Evolutionary conservation across 2,329 filamentous ascomycete genomes (phyloP), one percentile per base, ranked within the genome.

Genomic region (Colletotrichum chlorophyti): DNA sequence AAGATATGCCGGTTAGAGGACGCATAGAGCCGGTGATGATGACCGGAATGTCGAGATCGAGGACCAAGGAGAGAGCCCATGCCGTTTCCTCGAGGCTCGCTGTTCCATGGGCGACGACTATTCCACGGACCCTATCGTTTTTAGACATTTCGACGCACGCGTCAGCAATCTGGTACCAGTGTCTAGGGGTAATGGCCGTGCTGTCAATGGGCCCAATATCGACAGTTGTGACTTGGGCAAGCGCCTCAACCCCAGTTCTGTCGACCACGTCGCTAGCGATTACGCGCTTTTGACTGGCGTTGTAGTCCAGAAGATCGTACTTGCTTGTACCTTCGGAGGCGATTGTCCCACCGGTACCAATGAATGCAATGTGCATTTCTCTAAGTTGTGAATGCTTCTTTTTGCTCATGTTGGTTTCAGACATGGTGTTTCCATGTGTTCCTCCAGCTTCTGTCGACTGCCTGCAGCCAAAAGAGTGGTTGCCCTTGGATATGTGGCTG

Each of bases 81-180:
- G 48, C 49, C 4, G 54, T 58, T 17, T 58, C 54, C 12, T 58
- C 54, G 4, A 58, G 49, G 26, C 26, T 58, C 10, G 54, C 54
- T 12, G 54, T 58, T 11, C 54, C 54, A 10, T 58, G 54, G 10
- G 40, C 49, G 10, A 58, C 29, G n/a, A 58, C 48, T 2, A 58
- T 53, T 8, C 48, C 54, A 2, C 19, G 3, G 11, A 57, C n/a
- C 8, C 19, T 14, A 34, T 14, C 8, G 9, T 46, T 14, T 23
- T 24, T 10, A 3, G 32, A 26, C 4, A 57, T 12, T 4, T 3
- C 2, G 15, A 15, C 9, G 21, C 54, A 58, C 7, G 11, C 12
- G 3, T 34, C 9, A 17, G 48, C 54, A 5, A 58, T 27, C 4
- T 15, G 2, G 27, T 15, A 23, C 54, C 54, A 58, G 23, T 34